phyloP scores from a whole-genome alignment of 2,329 filamentous ascomycete species.

The Ophiostoma ips region DNA sequence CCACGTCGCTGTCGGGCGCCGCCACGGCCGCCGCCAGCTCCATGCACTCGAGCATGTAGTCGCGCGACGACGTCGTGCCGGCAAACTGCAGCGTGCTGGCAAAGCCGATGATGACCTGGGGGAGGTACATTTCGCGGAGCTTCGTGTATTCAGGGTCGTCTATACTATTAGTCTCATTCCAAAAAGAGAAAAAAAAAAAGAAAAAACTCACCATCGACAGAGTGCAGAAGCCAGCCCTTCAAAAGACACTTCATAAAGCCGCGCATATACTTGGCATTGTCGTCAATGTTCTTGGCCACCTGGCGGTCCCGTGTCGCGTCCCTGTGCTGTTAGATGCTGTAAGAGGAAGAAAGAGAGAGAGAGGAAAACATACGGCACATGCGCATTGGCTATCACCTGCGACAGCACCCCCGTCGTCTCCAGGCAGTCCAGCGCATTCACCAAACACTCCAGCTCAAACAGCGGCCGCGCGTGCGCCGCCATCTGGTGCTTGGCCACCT shows the following conservation, averaged over 20 bases:
- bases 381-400: conserved; percentile 37
- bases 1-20: conserved; percentile 52
- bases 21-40: conserved; percentile 67
- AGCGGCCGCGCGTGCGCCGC: conserved; percentile 45
- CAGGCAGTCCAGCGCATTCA: conserved; percentile 50
- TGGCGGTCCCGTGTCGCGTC: conserved; percentile 26
- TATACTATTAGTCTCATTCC: conserved; percentile 6
- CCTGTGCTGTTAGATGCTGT: conserved; percentile 15
- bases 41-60: conserved; percentile 72
- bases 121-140: conserved; percentile 67
- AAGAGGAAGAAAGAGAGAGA: not conserved
- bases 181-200: not conserved
- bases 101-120: conserved; percentile 75
- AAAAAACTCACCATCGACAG: conserved; percentile 36
- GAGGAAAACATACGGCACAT: conserved; percentile 35
- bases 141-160: conserved; percentile 47
- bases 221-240: conserved; percentile 46
- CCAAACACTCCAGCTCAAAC: conserved; percentile 54
- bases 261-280: conserved; percentile 39
- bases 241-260: conserved; percentile 47
- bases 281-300: conserved; percentile 40
- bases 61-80: conserved; percentile 58
- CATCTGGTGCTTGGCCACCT: conserved; percentile 28
- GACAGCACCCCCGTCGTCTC: conserved; percentile 50
- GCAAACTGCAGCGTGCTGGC: conserved; percentile 68